phyloP scores from a whole-genome alignment of 352 stramenopile genomes.

The Thraustochytrium striatum region DNA sequence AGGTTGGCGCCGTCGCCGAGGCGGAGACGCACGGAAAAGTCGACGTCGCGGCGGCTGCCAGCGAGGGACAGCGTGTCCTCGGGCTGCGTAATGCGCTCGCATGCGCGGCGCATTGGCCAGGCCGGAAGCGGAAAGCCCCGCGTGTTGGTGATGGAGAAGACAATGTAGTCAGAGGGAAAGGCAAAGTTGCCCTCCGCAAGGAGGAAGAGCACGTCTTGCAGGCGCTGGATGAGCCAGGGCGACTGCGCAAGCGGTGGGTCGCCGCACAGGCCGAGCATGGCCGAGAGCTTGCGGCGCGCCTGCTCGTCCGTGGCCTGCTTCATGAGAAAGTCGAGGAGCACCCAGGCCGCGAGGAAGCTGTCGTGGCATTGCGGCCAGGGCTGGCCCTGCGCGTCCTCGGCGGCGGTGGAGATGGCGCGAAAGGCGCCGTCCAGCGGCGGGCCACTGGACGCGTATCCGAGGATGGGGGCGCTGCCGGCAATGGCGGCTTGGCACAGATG shows the following conservation, averaged over 20 bases:
- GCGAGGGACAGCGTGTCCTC: neutral
- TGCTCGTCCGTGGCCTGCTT: neutral
- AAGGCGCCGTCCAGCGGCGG: conserved; percentile 11
- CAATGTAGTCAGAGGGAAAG: conserved; percentile 43
- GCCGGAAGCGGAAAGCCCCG: conserved; percentile 24
- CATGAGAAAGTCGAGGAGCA: neutral
- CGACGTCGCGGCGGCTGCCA: neutral
- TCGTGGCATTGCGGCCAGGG: conserved; percentile 12
- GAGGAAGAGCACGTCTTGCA: conserved; percentile 45
- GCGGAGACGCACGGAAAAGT: neutral
- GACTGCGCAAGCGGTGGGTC: neutral
- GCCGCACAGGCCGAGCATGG: neutral
- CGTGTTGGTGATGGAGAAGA: conserved; percentile 33
- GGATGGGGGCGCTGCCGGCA: conserved; percentile 85
- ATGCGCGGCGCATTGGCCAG: conserved; percentile 33
- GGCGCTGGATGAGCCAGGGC: neutral
- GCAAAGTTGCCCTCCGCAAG: conserved; percentile 43
- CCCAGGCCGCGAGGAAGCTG: conserved; percentile 31
- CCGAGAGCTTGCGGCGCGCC: neutral
- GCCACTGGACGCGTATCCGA: conserved; percentile 63
- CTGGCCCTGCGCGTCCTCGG: neutral
- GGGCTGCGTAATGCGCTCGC: neutral
- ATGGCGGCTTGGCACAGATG: conserved; percentile 79
- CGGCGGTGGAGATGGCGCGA: neutral
- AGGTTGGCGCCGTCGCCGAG: neutral